Conservation (phyloP, 2,329 filamentous ascomycete species). For the Diaporthe vaccinii region DNA sequence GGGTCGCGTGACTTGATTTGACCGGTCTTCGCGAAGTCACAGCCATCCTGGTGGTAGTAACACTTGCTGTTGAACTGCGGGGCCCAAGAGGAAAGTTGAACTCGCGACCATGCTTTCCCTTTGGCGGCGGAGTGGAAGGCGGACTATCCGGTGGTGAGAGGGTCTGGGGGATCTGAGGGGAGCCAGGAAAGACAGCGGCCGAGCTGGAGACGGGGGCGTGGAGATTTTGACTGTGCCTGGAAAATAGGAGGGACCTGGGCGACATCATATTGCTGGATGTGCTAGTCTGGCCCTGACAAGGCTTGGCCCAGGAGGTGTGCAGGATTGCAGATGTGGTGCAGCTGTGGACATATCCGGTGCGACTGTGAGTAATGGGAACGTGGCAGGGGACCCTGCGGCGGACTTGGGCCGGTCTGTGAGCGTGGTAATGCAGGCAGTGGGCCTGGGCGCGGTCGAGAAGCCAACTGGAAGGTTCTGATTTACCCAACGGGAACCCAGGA, state of each 20-base stretch:
- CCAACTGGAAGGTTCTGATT: slow-evolving; percentile 38
- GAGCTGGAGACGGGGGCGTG: slow-evolving; percentile 40
- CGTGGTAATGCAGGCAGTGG: slow-evolving; percentile 21
- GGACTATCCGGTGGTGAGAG: slow-evolving; percentile 35
- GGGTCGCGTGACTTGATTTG: slow-evolving; percentile 42
- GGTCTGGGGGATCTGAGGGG: slow-evolving; percentile 39
- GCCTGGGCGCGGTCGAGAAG: slow-evolving; percentile 30
- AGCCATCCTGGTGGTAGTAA: slow-evolving; percentile 46
- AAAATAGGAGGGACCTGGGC: slow-evolving; percentile 56
- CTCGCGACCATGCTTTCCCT: slow-evolving; percentile 50
- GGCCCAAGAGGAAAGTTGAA: slow-evolving; percentile 29
- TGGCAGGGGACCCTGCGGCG: slow-evolving; percentile 15
- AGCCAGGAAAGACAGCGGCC: slow-evolving; percentile 37
- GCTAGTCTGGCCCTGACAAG: slow-evolving; percentile 37
- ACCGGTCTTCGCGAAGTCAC: slow-evolving; percentile 46
- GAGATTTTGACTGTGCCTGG: slow-evolving; percentile 48
- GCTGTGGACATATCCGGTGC: slow-evolving; percentile 40
- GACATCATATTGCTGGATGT: slow-evolving; percentile 52
- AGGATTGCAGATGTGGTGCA: slow-evolving; percentile 27
- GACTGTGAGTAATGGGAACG: slow-evolving; percentile 25
- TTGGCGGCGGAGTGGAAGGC: slow-evolving; percentile 40
- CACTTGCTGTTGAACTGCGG: slow-evolving; percentile 43
- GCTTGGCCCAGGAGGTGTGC: slow-evolving; percentile 39
- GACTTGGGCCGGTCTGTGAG: slow-evolving; percentile 29
- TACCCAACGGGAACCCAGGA: slow-evolving; percentile 30